Conservation (phyloP, 2,329 filamentous ascomycete species). For the Curvularia sp. region DNA sequence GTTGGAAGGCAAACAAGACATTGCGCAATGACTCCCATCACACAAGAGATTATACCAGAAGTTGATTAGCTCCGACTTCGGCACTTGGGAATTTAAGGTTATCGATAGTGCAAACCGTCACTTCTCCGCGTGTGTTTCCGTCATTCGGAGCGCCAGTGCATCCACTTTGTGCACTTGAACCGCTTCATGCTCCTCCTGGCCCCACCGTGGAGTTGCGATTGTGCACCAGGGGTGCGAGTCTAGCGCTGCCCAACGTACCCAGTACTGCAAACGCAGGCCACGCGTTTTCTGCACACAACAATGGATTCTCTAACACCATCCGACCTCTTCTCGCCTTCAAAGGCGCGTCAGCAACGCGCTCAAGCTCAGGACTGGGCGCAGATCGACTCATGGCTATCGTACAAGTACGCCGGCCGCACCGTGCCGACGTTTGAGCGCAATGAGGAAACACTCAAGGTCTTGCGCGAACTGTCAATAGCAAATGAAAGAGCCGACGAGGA, state of each 20-base stretch:
- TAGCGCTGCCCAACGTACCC: slow-evolving; percentile 2
- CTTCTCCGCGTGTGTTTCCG: slow-evolving; percentile 15
- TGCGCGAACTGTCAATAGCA: slow-evolving; percentile 74
- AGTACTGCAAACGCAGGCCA: slow-evolving; percentile 5
- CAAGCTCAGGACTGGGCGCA: slow-evolving; percentile 91
- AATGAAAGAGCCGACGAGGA: slow-evolving; percentile 83
- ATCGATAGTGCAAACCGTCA: slow-evolving; percentile 41
- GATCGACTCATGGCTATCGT: slow-evolving; percentile 79
- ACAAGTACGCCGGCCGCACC: slow-evolving; percentile 69
- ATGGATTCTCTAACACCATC: slow-evolving; percentile 50
- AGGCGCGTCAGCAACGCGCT: slow-evolving; percentile 76
- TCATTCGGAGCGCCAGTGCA: slow-evolving; percentile 12
- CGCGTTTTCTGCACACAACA: slow-evolving; percentile 6
- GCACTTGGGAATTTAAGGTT: slow-evolving; percentile 42
- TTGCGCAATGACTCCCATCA: slow-evolving; percentile 22
- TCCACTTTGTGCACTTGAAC: slow-evolving; percentile 9
- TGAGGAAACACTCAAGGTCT: slow-evolving; percentile 76
- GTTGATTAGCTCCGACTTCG: slow-evolving; percentile 42
- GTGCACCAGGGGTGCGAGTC: slow-evolving; percentile 3
- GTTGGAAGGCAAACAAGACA: slow-evolving; percentile 12
- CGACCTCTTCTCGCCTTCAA: slow-evolving; percentile 66
- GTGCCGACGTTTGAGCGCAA: slow-evolving; percentile 85
- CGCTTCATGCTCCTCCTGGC: slow-evolving; percentile 2
- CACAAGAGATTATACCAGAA: slow-evolving; percentile 19
- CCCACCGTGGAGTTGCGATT: slow-evolving; percentile 11